Evolutionary conservation across 2,329 filamentous ascomycete genomes (phyloP).

Genomic region (Neofusicoccum umdonicola): DNA sequence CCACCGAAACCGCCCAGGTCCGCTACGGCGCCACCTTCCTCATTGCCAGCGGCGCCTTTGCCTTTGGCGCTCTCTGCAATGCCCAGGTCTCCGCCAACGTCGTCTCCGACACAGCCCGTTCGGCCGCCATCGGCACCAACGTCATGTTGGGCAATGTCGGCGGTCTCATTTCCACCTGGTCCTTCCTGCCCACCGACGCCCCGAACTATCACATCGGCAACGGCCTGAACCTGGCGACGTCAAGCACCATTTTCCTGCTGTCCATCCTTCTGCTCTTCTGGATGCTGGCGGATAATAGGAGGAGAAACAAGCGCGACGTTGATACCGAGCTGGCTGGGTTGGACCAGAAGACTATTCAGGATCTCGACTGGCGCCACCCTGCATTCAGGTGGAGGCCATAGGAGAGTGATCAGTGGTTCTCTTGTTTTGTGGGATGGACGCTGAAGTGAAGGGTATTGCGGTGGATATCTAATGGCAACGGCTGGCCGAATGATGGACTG

Average conservation of each 20-base stretch:
- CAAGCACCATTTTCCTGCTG: conserved; percentile 55
- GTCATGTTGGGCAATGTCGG: conserved; percentile 75
- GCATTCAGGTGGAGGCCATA: conserved; percentile 58
- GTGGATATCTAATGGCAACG: too few relatives aligned
- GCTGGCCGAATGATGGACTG: too few relatives aligned
- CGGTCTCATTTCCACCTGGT: conserved; percentile 65
- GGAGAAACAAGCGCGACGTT: conserved; percentile 53
- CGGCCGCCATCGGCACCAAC: conserved; percentile 63
- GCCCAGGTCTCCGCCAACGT: conserved; percentile 69
- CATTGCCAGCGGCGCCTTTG: conserved; percentile 63
- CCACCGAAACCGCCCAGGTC: conserved; percentile 46
- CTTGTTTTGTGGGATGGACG: neutral
- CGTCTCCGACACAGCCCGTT: conserved; percentile 67
- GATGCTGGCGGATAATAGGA: conserved; percentile 63
- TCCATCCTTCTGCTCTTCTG: conserved; percentile 53
- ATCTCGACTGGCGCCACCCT: conserved; percentile 66
- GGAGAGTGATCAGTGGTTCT: too few relatives aligned
- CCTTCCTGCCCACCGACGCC: conserved; percentile 60
- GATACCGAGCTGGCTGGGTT: conserved; percentile 57
- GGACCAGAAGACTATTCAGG: conserved; percentile 53
- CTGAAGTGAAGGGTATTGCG: too few relatives aligned
- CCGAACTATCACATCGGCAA: conserved; percentile 71
- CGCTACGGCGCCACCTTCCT: conserved; percentile 71
- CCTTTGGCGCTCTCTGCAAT: conserved; percentile 63
- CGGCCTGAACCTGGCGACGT: conserved; percentile 65